These are phyloP conservation scores for Sporothrix inflata DNA, from an alignment of 2,329 filamentous ascomycete genomes.

Conservation along the genomic window DNA sequence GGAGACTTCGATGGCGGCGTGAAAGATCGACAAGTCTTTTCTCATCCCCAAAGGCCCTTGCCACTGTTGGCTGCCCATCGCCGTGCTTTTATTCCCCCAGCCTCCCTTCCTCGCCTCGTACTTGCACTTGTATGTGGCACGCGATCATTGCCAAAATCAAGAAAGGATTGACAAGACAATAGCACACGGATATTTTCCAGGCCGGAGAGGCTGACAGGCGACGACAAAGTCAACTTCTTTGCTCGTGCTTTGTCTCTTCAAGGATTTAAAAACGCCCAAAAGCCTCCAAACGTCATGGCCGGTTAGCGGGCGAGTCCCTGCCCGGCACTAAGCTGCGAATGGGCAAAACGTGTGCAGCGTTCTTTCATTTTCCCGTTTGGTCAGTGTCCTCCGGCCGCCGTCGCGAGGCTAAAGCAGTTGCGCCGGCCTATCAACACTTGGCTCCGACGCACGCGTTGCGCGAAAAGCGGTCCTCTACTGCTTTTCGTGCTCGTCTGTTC, in stretches of 20 bases:
- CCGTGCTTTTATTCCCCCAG: background rate
- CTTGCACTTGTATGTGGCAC: background rate
- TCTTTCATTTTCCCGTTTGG: constrained; percentile 7
- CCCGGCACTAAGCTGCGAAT: background rate
- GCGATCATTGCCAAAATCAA: background rate
- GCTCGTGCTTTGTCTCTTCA: background rate
- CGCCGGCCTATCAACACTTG: constrained; percentile 16
- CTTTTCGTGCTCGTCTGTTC: background rate
- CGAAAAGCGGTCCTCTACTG: background rate
- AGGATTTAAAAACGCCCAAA: background rate
- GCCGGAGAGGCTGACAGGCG: background rate
- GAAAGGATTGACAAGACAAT: background rate
- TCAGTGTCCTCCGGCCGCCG: background rate
- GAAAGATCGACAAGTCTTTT: constrained; percentile 4
- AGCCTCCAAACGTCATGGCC: background rate
- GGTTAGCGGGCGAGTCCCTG: background rate
- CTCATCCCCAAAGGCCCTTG: background rate
- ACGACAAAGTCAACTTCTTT: background rate
- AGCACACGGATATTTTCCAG: background rate
- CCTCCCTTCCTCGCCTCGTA: background rate
- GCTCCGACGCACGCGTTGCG: constrained; percentile 10
- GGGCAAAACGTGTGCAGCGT: background rate
- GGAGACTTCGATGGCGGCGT: background rate
- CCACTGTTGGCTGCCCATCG: background rate
- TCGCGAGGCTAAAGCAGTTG: constrained; percentile 2